A percentile compares a stretch with the other conserved stretches of the same genome.
phyloP scores from a whole-genome alignment of 768 basidiomycete species.

The Suillus clintonianus region DNA sequence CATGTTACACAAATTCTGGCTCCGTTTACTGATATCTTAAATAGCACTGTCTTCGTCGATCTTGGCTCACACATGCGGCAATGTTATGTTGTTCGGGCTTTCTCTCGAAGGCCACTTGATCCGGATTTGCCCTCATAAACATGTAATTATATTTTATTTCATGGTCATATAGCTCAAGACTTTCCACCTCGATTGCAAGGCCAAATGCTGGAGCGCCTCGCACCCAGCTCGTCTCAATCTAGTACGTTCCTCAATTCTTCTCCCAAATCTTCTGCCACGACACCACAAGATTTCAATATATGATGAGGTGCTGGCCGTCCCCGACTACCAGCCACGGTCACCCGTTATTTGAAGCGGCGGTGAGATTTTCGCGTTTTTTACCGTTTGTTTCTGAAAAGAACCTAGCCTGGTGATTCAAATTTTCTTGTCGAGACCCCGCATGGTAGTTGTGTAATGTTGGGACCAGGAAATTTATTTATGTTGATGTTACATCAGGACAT shows the following conservation, averaged over 20 bases:
- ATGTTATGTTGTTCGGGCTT: too few relatives aligned
- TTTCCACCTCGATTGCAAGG: too few relatives aligned
- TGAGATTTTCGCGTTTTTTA: not conserved
- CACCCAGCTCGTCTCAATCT: not conserved
- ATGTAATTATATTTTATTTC: too few relatives aligned
- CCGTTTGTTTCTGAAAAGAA: not conserved
- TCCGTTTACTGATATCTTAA: not conserved
- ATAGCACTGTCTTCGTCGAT: slow-evolving; percentile 8
- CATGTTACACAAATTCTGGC: slow-evolving; percentile 1
- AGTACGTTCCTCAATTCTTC: too few relatives aligned
- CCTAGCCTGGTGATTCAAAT: not conserved
- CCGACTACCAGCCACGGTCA: not conserved
- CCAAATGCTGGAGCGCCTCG: too few relatives aligned
- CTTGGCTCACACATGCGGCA: not conserved
- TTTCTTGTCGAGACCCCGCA: not conserved
- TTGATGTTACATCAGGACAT: slow-evolving; percentile 95
- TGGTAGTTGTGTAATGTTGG: too few relatives aligned
- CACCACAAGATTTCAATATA: too few relatives aligned
- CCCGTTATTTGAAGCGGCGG: not conserved
- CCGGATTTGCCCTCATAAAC: too few relatives aligned
- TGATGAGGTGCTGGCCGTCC: not conserved
- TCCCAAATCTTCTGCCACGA: too few relatives aligned
- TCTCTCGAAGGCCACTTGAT: too few relatives aligned
- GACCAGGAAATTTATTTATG: too few relatives aligned
- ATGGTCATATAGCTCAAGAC: too few relatives aligned